phyloP scores from a whole-genome alignment of 805 yeast species.

The Nakazawaea molendinolei region DNA sequence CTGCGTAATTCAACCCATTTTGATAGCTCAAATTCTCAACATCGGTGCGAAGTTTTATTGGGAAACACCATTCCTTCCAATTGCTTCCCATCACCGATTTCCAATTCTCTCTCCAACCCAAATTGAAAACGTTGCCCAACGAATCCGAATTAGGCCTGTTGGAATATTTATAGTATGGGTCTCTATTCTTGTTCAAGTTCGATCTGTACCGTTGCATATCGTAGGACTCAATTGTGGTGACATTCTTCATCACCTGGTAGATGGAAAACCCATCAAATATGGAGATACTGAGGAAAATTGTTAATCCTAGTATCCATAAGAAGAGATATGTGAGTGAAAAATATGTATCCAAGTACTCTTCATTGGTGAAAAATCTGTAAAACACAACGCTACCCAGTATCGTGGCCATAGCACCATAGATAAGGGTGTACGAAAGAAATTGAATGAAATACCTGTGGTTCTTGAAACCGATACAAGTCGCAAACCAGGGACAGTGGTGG shows the following conservation, averaged over 20 bases:
- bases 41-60: conserved; percentile 25
- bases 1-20: conserved; percentile 47
- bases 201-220: conserved; percentile 43
- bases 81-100: conserved; percentile 62
- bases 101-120: conserved; percentile 66
- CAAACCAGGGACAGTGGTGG: conserved; percentile 77
- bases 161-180: conserved; percentile 29
- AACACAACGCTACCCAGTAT: conserved; percentile 34
- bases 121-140: conserved; percentile 66
- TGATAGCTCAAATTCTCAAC: conserved; percentile 25
- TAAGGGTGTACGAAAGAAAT: conserved; percentile 49
- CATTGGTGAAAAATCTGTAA: conserved; percentile 39
- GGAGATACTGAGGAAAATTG: conserved; percentile 49
- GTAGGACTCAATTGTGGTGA: conserved; percentile 77
- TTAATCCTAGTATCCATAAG: conserved; percentile 46
- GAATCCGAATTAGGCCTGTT: conserved; percentile 35
- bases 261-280: conserved; percentile 52
- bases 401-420: conserved; percentile 39
- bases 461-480: conserved; percentile 74
- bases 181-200: conserved; percentile 29
- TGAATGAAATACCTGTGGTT: conserved; percentile 81
- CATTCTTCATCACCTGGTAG: conserved; percentile 55
- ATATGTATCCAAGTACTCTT: conserved; percentile 31
- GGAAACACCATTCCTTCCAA: conserved; percentile 67
- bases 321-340: conserved; percentile 56